Percentiles rank a stretch among this genome's conserved stretches.
These are phyloP conservation scores for Metarhizium album DNA, from an alignment of 2,329 filamentous ascomycete species.

Conservation along the genomic window DNA sequence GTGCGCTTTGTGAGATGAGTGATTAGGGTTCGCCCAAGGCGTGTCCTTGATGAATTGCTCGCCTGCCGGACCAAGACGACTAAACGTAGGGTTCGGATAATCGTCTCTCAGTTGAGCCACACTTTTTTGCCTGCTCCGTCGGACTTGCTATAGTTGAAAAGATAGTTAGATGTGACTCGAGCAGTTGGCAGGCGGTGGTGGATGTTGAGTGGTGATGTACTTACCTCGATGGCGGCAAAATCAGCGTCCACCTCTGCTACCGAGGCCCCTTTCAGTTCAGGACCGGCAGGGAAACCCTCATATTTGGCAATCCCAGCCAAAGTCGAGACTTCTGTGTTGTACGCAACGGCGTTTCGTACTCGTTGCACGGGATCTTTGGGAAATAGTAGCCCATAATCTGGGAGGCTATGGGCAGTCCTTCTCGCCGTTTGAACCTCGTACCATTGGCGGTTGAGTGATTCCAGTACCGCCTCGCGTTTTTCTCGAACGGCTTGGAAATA, in stretches of 20 bases:
- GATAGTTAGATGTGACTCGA: constrained; percentile 9
- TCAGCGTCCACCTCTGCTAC: constrained; percentile 72
- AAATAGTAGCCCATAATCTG: constrained; percentile 74
- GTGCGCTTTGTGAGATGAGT: constrained; percentile 51
- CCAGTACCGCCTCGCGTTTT: constrained; percentile 67
- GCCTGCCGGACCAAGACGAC: constrained; percentile 53
- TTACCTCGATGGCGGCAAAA: constrained; percentile 76
- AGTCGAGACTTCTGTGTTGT: constrained; percentile 90
- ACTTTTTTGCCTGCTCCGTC: constrained; percentile 25
- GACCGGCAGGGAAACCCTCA: constrained; percentile 92
- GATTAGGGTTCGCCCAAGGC: constrained; percentile 85
- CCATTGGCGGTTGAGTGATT: constrained; percentile 77
- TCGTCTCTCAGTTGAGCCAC: constrained; percentile 33
- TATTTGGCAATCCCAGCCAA: constrained; percentile 88
- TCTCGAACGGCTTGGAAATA: constrained; percentile 83
- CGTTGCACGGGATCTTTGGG: constrained; percentile 67
- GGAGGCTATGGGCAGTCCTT: constrained; percentile 66
- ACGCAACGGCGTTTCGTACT: constrained; percentile 74
- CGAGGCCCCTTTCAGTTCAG: constrained; percentile 64
- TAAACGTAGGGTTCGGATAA: constrained; percentile 36
- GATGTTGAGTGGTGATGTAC: constrained; percentile 4
- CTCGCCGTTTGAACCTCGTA: constrained; percentile 88
- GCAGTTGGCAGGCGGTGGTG: not conserved
- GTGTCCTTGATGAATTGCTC: constrained; percentile 85
- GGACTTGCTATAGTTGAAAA: constrained; percentile 19